Base-by-base conservation (phyloP, 371 early-diverging fungal species). In the Mucor indicus region DNA sequence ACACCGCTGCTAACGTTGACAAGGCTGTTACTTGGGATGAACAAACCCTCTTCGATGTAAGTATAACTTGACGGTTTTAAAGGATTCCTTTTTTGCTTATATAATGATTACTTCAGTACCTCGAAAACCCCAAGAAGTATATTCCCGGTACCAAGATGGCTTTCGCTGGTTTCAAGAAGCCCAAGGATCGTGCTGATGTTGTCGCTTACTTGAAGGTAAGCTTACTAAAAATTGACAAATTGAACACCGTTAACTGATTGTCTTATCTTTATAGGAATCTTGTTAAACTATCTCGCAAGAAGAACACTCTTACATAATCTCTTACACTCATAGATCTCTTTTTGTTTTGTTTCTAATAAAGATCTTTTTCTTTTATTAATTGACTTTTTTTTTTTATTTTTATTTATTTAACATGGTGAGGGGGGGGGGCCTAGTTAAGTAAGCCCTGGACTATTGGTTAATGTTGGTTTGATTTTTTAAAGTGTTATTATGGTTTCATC, bases 91-190 rank as follows among this genome's bases (percentile, higher is more conserved):
- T 30, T 3, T 2, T 30, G 5, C 27, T 33, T 33, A 10, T 39
- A n/a, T n/a, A n/a, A n/a, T n/a, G 8, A 11, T 11, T 23, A 21
- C 12, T 15, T 35, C 33, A 57, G 37, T 91, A 92, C 77, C 83
- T 92, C 42, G 92, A 93, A 83, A 96, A 98, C 89, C 98, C 98
- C 71, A 98, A 96, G 86, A 93, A 93, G 87, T 87, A 89, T 74
- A 94, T 95, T 62, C 92, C 91, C 39, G 95, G 93, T 63, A 92
- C 98, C 73, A 95, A 94, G 91, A 96, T 98, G 96, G 93, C 94
- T 52, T 96, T 96, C 67, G 93, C 95, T 64, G 98, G 98, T 38
- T 93, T 97, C 85, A 97, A 97, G 90, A 97, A 97, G 63, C 92
- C 95, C 38, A 84, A 86, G 80, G 89, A 89, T 49, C 83, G 90